A percentile compares a stretch with the other conserved stretches of the same genome.
Evolutionary conservation across 1,139 yeast species (phyloP).

Genomic region (Magnusiomyces paraingens): DNA sequence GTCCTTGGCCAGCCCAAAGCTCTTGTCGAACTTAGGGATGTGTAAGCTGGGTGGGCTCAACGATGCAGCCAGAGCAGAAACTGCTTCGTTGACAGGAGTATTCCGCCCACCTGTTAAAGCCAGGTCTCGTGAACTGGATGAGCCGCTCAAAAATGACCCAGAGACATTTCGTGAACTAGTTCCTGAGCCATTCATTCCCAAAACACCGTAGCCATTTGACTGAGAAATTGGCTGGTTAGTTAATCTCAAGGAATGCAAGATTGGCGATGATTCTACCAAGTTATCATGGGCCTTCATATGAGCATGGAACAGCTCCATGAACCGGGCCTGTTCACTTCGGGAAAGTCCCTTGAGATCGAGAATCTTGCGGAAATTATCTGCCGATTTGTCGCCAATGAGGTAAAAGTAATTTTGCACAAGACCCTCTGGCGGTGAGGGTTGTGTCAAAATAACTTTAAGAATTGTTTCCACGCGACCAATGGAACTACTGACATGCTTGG

Average conservation of each 20-base stretch:
- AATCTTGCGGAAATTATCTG: conserved; percentile 57
- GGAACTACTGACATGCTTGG: conserved; percentile 45
- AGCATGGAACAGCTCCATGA: conserved; percentile 53
- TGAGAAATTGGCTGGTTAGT: conserved; percentile 4
- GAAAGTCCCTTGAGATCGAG: conserved; percentile 56
- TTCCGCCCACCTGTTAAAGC: neutral
- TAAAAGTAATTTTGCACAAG: conserved; percentile 62
- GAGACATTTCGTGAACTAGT: neutral
- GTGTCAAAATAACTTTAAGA: conserved; percentile 59
- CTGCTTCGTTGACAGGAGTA: neutral
- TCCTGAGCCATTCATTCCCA: neutral
- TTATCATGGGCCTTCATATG: conserved; percentile 50
- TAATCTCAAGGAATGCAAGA: conserved; percentile 32
- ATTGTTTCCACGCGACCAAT: conserved; percentile 53
- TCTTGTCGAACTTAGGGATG: conserved; percentile 4
- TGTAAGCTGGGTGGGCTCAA: conserved; percentile 12
- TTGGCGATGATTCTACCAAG: conserved; percentile 40
- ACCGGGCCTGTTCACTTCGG: conserved; percentile 42
- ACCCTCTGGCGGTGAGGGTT: conserved; percentile 57
- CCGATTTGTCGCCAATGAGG: conserved; percentile 59
- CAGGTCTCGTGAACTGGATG: neutral
- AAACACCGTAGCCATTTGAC: neutral
- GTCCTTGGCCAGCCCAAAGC: conserved; percentile 37
- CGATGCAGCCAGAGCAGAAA: conserved; percentile 1
- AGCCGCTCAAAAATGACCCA: conserved; percentile 1